Conservation (phyloP, 176 grass and related monocot species). For the Urochloa ruziziensis region DNA sequence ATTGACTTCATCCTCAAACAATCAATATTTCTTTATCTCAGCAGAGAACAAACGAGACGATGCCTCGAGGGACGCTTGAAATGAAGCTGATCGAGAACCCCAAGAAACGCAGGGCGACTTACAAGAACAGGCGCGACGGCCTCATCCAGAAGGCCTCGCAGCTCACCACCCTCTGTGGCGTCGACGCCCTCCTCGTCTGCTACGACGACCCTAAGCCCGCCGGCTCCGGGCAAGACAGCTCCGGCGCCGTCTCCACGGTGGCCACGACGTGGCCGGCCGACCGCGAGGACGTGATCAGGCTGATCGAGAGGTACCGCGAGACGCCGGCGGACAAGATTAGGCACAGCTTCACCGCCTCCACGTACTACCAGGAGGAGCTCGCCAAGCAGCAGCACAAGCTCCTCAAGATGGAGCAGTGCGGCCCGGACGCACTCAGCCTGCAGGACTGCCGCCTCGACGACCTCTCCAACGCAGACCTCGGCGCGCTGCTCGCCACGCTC, state of each 20-base stretch:
- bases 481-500: not conserved
- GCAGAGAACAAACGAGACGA: not conserved
- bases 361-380: slow-evolving; percentile 17
- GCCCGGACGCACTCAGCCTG: not conserved
- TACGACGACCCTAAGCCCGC: not conserved
- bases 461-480: not conserved
- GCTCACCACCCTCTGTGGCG: slow-evolving; percentile 22
- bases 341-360: not conserved
- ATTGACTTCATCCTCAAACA: not conserved
- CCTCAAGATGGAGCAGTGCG: slow-evolving; percentile 1
- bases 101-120: slow-evolving; percentile 18
- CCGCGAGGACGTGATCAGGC: not conserved
- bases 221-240: not conserved
- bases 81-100: slow-evolving; percentile 9
- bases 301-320: not conserved
- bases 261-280: slow-evolving; percentile 9
- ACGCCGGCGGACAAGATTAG: not conserved
- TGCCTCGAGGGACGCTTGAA: slow-evolving; percentile 18
- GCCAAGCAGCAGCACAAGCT: slow-evolving; percentile 14
- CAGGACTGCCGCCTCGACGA: not conserved
- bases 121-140: slow-evolving; percentile 13
- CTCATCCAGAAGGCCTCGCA: slow-evolving; percentile 13
- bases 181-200: slow-evolving; percentile 14
- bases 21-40: not conserved
- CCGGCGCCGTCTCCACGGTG: not conserved